Evolutionary conservation across 257 asterid species (phyloP), one percentile per base, ranked within the genome.

Genomic region (Solanum pennellii): DNA sequence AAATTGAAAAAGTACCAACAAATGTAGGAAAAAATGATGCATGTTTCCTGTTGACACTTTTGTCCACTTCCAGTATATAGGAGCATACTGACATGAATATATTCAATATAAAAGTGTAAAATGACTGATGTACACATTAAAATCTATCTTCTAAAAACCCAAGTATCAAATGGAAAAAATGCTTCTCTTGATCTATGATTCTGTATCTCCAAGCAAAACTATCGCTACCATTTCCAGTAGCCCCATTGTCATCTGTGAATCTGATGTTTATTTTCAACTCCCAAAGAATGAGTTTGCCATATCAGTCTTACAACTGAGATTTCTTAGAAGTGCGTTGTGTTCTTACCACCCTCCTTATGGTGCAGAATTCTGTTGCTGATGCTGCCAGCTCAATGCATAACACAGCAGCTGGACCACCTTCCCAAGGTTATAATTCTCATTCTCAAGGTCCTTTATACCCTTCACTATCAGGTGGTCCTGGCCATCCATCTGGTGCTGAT

Each of bases 341-440:
- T 15, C 42, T 72, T n/a, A 72, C 15, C 68, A 23, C 62, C 33
- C 12, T 87, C 33, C 84, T 80, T 37, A 31, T 56, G 6, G 35
- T 91, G 92, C 93, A 95, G 98, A 95, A 93, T 89, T 89, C 88
- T 68, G 87, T 95, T 52, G 97, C 98, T 88, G 98, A 93, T 66
- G 97, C 96, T 23, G 90, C 89, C 84, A 88, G 89, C 87, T 87
- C 87, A 75, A 85, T 90, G 56, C 95, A 92, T 82, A 91, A 88
- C 66, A 12, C 87, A 44, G 85, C 84, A 62, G 92, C 92, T 9
- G 92, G 91, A 86, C 91, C 91, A 60, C 93, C 95, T 42, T 87
- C 83, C 88, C 97, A 94, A 88, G 93, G 92, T 77, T 94, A 95
- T 75, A 92, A 92, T 87, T 90, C 98, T 12, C 93, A 94, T 44